These are phyloP conservation scores for Pleurozium schreberi DNA, from an alignment of 225 moss, liverwort and hornwort species.

Conservation along the genomic window DNA sequence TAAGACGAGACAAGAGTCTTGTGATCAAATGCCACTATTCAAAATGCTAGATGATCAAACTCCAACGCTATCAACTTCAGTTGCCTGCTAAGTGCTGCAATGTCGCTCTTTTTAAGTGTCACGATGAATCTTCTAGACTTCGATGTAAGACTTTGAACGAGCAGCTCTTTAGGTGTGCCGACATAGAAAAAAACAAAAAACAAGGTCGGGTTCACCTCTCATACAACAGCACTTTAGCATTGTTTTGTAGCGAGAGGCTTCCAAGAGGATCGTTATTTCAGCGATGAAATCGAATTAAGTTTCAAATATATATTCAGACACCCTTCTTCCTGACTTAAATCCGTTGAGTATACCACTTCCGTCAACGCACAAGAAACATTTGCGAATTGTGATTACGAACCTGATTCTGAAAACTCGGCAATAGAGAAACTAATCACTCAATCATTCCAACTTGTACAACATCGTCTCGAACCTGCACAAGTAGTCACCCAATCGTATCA, in stretches of 20 bases:
- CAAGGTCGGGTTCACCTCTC: too few species aligned
- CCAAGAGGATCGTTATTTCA: background rate
- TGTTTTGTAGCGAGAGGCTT: background rate
- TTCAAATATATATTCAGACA: background rate
- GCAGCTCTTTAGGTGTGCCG: background rate
- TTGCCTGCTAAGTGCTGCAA: too few species aligned
- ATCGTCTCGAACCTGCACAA: slow-evolving; percentile 77
- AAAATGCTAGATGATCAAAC: too few species aligned
- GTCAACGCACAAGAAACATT: background rate
- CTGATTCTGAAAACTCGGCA: background rate
- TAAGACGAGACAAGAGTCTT: too few species aligned
- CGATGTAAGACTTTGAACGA: too few species aligned
- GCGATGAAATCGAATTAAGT: background rate
- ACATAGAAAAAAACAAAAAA: background rate
- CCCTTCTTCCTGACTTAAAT: background rate
- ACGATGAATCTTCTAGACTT: too few species aligned
- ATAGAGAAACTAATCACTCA: background rate
- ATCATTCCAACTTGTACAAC: slow-evolving; percentile 77
- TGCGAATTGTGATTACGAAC: background rate
- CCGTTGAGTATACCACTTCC: background rate
- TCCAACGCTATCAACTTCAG: too few species aligned
- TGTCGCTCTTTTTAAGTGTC: background rate
- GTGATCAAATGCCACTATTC: too few species aligned
- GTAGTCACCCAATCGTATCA: background rate
- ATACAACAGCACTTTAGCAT: background rate